These are phyloP conservation scores for Pharus latifolius DNA, from an alignment of 176 grass and related monocot genomes.

Conservation along the genomic window DNA sequence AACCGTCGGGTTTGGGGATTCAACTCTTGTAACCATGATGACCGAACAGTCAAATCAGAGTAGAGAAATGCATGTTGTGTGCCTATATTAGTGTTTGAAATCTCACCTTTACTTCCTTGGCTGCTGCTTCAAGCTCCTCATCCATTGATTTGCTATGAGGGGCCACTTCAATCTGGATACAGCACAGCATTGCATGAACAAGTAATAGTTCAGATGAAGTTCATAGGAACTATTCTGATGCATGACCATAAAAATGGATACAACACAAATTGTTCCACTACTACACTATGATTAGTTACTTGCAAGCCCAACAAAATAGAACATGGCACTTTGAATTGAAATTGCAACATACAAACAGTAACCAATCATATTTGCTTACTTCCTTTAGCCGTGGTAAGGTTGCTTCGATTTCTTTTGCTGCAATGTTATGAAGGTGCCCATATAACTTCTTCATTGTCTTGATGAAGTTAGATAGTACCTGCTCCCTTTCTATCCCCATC, in stretches of 20 bases:
- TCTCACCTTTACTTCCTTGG: constrained; percentile 67
- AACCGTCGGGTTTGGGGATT: too few species aligned
- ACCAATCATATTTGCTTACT: constrained; percentile 20
- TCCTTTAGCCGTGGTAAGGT: constrained; percentile 82
- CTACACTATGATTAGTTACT: neutral
- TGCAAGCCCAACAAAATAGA: neutral
- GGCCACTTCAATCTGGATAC: constrained; percentile 48
- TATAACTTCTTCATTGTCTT: constrained; percentile 91
- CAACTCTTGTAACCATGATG: too few species aligned
- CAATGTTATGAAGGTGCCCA: constrained; percentile 43
- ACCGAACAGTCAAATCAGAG: too few species aligned
- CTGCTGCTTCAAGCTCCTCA: constrained; percentile 84
- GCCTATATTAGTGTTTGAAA: neutral
- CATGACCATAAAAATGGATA: neutral
- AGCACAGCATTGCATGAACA: neutral
- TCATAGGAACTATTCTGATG: neutral
- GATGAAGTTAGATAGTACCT: constrained; percentile 81
- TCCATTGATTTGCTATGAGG: constrained; percentile 82
- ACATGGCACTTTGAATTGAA: neutral
- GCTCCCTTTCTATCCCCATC: constrained; percentile 82
- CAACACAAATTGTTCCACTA: neutral
- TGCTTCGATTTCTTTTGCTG: constrained; percentile 65
- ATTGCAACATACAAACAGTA: neutral
- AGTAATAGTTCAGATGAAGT: neutral
- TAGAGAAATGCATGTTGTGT: neutral